These are phyloP conservation scores for Rhodamnia rubescens DNA, from an alignment of 345 rosid species.

Conservation along the genomic window DNA sequence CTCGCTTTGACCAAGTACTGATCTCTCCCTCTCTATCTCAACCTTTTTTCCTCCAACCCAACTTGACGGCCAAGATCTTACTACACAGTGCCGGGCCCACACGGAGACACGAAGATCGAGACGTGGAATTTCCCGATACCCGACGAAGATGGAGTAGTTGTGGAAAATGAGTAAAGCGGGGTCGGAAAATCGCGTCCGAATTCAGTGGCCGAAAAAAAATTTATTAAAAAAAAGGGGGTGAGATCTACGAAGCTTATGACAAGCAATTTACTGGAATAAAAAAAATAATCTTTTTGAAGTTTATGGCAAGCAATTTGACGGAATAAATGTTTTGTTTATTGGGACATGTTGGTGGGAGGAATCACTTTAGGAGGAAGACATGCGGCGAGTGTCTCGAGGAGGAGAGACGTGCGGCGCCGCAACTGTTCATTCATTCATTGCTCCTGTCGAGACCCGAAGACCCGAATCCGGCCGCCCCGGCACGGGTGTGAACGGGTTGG, in stretches of 20 bases:
- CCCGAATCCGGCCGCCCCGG: not conserved
- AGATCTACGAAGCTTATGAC: not conserved
- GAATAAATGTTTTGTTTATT: not conserved
- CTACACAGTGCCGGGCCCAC: not conserved
- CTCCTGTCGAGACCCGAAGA: not conserved
- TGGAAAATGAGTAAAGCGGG: not conserved
- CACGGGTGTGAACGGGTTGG: not conserved
- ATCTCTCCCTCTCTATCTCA: not conserved
- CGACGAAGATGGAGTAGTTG: not conserved
- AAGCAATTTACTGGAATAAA: not conserved
- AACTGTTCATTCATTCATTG: not conserved
- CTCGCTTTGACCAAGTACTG: not conserved
- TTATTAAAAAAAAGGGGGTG: not conserved
- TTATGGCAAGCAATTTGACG: not conserved
- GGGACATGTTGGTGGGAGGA: not conserved
- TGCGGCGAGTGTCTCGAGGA: constrained; percentile 8
- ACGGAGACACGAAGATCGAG: not conserved
- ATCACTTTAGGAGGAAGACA: constrained; percentile 5
- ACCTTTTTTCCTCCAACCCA: not conserved
- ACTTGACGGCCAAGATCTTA: not conserved
- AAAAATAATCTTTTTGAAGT: too few species aligned
- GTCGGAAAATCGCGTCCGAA: not conserved
- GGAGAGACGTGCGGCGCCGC: constrained; percentile 1
- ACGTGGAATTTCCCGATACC: not conserved
- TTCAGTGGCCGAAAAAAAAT: not conserved